A percentile compares a stretch with the other conserved stretches of the same genome.
Conservation (phyloP, 2,329 filamentous ascomycete genomes). For the Byssothecium circinans region DNA sequence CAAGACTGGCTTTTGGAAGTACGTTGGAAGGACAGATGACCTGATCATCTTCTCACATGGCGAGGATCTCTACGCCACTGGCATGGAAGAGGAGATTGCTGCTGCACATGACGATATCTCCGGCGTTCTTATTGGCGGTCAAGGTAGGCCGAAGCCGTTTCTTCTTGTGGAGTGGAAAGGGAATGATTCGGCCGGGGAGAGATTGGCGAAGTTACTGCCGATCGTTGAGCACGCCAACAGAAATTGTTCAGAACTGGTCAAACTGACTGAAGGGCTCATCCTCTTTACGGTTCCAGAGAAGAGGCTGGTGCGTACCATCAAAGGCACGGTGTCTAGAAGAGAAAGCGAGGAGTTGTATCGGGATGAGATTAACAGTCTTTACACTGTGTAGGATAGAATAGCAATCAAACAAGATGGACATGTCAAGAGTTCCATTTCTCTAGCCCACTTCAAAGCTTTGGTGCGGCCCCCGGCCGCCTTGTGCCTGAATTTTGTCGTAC, state of each 20-base stretch:
- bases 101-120: not conserved
- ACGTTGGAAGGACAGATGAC: conserved; percentile 44
- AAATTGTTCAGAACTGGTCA: conserved; percentile 4
- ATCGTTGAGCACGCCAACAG: conserved; percentile 12
- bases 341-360: conserved; percentile 5
- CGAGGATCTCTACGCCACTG: conserved; percentile 46
- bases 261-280: conserved; percentile 1
- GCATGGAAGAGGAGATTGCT: conserved; percentile 8
- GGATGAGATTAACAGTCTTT: conserved; percentile 7
- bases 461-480: not conserved
- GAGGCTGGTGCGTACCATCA: conserved; percentile 6
- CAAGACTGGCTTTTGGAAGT: conserved; percentile 5
- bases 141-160: conserved; percentile 8
- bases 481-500: not conserved
- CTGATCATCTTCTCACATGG: conserved; percentile 56
- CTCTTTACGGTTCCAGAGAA: conserved; percentile 5
- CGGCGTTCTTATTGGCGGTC: conserved; percentile 10
- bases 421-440: not conserved
- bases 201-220: not conserved
- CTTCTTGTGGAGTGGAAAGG: conserved; percentile 10
- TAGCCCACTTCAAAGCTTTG: not conserved
- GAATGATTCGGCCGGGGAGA: not conserved
- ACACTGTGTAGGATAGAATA: not conserved
- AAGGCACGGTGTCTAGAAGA: conserved; percentile 4
- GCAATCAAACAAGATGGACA: not conserved